Conservation (phyloP, 2,329 filamentous ascomycete species). For the Leptographium galeiforme region DNA sequence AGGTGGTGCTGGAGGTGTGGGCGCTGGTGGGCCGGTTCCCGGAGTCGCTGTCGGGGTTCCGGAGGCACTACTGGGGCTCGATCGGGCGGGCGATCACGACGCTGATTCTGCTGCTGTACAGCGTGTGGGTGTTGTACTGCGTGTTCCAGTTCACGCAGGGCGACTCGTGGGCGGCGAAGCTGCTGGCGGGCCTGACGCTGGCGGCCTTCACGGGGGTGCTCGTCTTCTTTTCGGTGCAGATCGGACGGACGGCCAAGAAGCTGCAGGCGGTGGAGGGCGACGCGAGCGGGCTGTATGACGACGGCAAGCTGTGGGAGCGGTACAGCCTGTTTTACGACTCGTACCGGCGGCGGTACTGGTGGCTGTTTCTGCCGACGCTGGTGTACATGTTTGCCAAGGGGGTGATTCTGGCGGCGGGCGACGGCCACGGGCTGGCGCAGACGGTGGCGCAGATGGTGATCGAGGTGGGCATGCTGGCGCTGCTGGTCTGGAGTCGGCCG, state of each 20-base stretch:
- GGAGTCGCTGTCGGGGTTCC: slow-evolving; percentile 65
- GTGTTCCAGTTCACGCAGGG: slow-evolving; percentile 89
- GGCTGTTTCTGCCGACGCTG: slow-evolving; percentile 84
- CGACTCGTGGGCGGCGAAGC: slow-evolving; percentile 86
- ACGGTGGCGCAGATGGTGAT: slow-evolving; percentile 67
- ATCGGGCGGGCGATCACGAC: slow-evolving; percentile 81
- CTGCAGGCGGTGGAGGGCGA: slow-evolving; percentile 69
- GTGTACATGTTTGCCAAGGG: slow-evolving; percentile 86
- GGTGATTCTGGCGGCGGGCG: slow-evolving; percentile 67
- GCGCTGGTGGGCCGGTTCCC: slow-evolving; percentile 82
- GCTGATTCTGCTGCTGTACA: slow-evolving; percentile 82
- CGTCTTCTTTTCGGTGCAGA: slow-evolving; percentile 72
- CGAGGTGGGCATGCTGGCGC: slow-evolving; percentile 62
- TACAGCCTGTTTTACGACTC: slow-evolving; percentile 96
- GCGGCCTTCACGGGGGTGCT: slow-evolving; percentile 68
- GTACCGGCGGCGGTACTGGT: slow-evolving; percentile 93
- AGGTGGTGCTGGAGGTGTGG: slow-evolving; percentile 84
- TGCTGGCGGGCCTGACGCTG: slow-evolving; percentile 70
- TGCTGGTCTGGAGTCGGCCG: slow-evolving; percentile 75
- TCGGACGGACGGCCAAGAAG: slow-evolving; percentile 60
- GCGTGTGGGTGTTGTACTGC: slow-evolving; percentile 91
- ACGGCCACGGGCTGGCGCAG: slow-evolving; percentile 76
- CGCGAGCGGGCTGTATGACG: slow-evolving; percentile 60
- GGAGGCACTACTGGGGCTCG: slow-evolving; percentile 91
- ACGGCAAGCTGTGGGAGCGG: slow-evolving; percentile 85